These are phyloP conservation scores for Quercus dentata DNA, from an alignment of 306 rosid species.

Conservation along the genomic window DNA sequence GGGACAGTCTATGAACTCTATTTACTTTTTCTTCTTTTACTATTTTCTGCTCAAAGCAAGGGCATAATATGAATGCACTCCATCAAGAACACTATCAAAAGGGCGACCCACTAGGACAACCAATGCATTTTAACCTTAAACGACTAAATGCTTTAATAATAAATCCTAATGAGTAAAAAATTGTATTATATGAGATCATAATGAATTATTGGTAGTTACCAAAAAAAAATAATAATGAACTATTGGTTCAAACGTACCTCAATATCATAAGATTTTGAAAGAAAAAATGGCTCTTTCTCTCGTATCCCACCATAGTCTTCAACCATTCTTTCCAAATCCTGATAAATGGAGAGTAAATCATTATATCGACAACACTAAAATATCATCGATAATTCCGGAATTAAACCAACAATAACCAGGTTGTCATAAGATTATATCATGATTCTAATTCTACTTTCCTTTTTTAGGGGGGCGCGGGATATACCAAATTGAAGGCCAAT, in stretches of 20 bases:
- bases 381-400: background rate
- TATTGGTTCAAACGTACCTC: constrained; percentile 49
- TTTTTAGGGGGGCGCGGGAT: too few species aligned
- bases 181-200: background rate
- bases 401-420: too few species aligned
- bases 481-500: background rate
- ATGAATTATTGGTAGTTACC: background rate
- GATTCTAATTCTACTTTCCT: too few species aligned
- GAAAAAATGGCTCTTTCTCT: constrained; percentile 89
- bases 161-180: constrained; percentile 1
- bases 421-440: too few species aligned
- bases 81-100: background rate
- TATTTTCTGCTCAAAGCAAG: background rate
- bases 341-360: constrained; percentile 18
- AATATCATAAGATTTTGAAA: constrained; percentile 43
- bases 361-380: constrained; percentile 7
- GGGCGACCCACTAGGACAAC: background rate
- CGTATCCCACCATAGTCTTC: constrained; percentile 52
- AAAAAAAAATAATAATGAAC: background rate
- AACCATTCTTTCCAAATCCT: constrained; percentile 79
- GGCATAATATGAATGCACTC: background rate
- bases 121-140: background rate
- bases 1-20: background rate
- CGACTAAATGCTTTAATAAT: background rate
- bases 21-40: background rate